These are phyloP conservation scores for Apiospora sp. DNA, from an alignment of 2,329 filamentous ascomycete genomes.

Conservation along the genomic window DNA sequence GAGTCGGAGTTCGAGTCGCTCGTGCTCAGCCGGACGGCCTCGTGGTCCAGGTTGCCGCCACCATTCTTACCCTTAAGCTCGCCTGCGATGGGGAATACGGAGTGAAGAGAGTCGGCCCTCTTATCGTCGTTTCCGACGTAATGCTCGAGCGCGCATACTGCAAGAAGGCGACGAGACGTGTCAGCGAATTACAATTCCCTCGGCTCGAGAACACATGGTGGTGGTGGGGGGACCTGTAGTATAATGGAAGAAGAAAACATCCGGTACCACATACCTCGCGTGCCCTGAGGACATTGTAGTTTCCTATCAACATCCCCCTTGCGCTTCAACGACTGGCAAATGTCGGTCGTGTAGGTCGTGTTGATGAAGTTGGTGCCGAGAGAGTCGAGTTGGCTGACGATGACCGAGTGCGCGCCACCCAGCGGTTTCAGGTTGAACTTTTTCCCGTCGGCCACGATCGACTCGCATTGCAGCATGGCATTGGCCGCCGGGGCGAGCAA, in stretches of 20 bases:
- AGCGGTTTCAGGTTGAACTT: conserved; percentile 71
- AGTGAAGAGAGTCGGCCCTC: conserved; percentile 52
- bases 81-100: conserved; percentile 77
- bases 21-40: conserved; percentile 70
- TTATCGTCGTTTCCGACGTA: conserved; percentile 12
- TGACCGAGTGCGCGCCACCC: conserved; percentile 72
- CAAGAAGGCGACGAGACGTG: not conserved
- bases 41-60: conserved; percentile 65
- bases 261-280: conserved; percentile 62
- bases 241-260: too few species aligned
- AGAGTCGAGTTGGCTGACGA: conserved; percentile 62
- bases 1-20: conserved; percentile 70
- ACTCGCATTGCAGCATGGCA: conserved; percentile 67
- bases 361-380: conserved; percentile 66
- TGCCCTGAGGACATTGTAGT: conserved; percentile 72
- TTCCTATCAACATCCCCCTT: conserved; percentile 62
- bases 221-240: too few species aligned
- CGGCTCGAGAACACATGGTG: too few species aligned
- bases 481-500: conserved; percentile 48
- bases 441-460: conserved; percentile 65
- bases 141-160: conserved; percentile 80
- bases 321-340: conserved; percentile 74
- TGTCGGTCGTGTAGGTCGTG: conserved; percentile 82
- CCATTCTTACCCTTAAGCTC: conserved; percentile 68
- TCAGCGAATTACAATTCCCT: not conserved